Evolutionary conservation across 163 green algal species (phyloP), one percentile per base, ranked within the genome.

Genomic region (Scenedesmus sp.): DNA sequence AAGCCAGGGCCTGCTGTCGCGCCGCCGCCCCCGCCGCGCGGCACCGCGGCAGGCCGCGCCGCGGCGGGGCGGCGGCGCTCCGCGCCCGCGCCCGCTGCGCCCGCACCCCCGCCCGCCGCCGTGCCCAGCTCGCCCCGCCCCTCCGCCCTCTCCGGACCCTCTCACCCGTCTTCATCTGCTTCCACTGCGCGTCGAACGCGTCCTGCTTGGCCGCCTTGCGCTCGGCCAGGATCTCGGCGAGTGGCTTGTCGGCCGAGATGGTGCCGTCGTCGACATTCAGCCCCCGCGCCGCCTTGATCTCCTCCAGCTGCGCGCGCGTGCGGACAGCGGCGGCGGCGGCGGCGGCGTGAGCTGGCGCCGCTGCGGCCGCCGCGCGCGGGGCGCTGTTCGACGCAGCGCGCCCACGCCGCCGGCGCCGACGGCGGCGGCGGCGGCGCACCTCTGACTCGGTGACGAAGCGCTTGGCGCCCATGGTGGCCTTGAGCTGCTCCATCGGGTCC

Each of bases 371-470:
- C n/a, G n/a, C n/a, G n/a, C n/a, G n/a, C n/a, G n/a, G n/a, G n/a
- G n/a, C n/a, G n/a, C n/a, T n/a, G n/a, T n/a, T n/a, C n/a, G n/a
- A n/a, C n/a, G n/a, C n/a, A n/a, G n/a, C n/a, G n/a, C n/a, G n/a
- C n/a, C n/a, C n/a, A n/a, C n/a, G n/a, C n/a, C n/a, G n/a, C n/a
- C n/a, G n/a, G n/a, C n/a, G n/a, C n/a, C n/a, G n/a, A n/a, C n/a
- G n/a, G n/a, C n/a, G n/a, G n/a, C n/a, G n/a, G n/a, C n/a, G n/a
- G n/a, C n/a, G 45, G 18, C 72, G 2, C 70, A 93, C 90, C 90
- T 97, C 89, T 20, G 73, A 86, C 50, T 95, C 91, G 29, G 86
- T 90, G 1, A 97, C 88, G 65, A 97, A 97, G 29, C 88, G 90
- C 0, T 81, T 73, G 13, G 83, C 81, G 0, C 87, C 87, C 13